These are phyloP conservation scores for Mayamaea pseudoterrestris DNA, from an alignment of 108 stramenopile genomes.

Conservation along the genomic window DNA sequence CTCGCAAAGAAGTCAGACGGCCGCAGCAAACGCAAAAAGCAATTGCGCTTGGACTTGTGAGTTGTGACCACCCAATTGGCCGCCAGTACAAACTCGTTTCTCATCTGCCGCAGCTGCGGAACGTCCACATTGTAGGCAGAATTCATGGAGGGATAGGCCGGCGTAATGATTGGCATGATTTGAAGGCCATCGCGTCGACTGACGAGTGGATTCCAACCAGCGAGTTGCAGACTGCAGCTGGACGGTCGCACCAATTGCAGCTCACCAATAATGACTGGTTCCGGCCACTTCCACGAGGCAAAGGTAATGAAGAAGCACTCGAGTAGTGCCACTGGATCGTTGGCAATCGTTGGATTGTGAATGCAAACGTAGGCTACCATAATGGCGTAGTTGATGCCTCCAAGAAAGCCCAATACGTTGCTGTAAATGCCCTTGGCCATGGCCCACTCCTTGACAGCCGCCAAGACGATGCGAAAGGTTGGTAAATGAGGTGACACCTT, in stretches of 20 bases:
- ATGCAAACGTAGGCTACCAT: conserved; percentile 82
- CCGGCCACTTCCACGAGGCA: conserved; percentile 76
- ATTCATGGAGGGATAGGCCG: conserved; percentile 94
- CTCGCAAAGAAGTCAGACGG: conserved; percentile 17
- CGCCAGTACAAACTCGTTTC: conserved; percentile 53
- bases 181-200: conserved; percentile 67
- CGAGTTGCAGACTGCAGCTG: conserved; percentile 15
- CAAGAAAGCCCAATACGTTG: conserved; percentile 89
- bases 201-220: conserved; percentile 65
- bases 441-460: conserved; percentile 88
- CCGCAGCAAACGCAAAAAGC: conserved; percentile 4
- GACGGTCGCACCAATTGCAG: conserved; percentile 9
- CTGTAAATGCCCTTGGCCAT: conserved; percentile 81
- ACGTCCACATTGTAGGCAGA: conserved; percentile 89
- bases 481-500: conserved; percentile 42
- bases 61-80: background rate
- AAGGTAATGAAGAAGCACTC: conserved; percentile 66
- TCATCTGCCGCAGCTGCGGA: conserved; percentile 73
- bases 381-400: conserved; percentile 94
- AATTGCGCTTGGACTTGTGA: background rate
- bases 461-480: conserved; percentile 57
- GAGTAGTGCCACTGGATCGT: conserved; percentile 46
- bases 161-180: conserved; percentile 94
- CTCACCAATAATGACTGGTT: conserved; percentile 19
- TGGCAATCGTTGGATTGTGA: conserved; percentile 46